Conservation (phyloP, 2,329 filamentous ascomycete genomes). For the Verticillium nubilum region DNA sequence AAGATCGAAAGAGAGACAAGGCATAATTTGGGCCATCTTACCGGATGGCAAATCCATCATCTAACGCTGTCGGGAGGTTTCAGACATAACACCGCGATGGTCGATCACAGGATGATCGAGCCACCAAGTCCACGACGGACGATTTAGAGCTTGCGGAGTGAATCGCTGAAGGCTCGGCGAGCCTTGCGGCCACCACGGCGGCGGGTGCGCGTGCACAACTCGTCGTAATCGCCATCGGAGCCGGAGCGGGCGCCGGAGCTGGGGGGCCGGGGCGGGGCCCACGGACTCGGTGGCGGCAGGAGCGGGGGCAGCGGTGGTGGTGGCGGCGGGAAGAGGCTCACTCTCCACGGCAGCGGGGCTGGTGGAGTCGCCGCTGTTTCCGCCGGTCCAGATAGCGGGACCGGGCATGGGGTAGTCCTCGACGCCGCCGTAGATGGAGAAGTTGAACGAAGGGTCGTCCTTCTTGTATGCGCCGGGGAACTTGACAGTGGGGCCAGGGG, state of each 20-base stretch:
- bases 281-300: neutral
- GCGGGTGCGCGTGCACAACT: neutral
- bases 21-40: neutral
- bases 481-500: conserved; percentile 13
- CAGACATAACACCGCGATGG: too few species aligned
- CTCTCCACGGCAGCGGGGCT: neutral
- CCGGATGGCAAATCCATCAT: too few species aligned
- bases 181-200: neutral
- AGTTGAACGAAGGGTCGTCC: conserved; percentile 10
- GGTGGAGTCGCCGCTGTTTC: neutral
- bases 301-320: neutral
- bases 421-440: conserved; percentile 8
- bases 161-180: neutral
- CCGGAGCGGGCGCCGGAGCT: neutral
- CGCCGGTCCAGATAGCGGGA: neutral
- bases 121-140: too few species aligned
- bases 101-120: too few species aligned
- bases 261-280: neutral
- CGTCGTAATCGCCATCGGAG: neutral
- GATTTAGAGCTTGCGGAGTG: neutral
- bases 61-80: too few species aligned
- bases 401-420: neutral
- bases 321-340: neutral
- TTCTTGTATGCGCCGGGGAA: conserved; percentile 16
- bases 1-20: neutral